A percentile compares a stretch with the other conserved stretches of the same genome.
These are phyloP conservation scores for Ophiostoma tasmaniense DNA, from an alignment of 2,329 filamentous ascomycete genomes.

Conservation along the genomic window DNA sequence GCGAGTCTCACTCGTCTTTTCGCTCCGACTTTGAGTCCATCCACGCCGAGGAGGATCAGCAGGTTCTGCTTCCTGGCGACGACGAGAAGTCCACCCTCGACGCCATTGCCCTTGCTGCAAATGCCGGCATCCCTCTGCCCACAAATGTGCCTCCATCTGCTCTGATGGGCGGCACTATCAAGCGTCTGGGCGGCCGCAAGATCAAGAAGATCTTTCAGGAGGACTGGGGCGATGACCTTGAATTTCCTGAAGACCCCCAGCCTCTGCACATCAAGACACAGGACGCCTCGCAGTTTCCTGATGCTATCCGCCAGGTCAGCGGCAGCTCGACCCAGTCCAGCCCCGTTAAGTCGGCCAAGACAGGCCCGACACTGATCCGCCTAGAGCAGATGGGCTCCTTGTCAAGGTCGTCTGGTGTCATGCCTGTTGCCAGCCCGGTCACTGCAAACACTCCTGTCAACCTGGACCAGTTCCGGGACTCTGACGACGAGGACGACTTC, in stretches of 20 bases:
- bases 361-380: constrained; percentile 25
- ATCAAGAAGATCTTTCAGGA: constrained; percentile 65
- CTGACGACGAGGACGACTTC: constrained; percentile 51
- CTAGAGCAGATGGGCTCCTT: constrained; percentile 29
- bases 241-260: constrained; percentile 52
- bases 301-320: constrained; percentile 59
- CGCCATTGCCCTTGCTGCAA: constrained; percentile 78
- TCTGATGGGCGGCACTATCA: constrained; percentile 85
- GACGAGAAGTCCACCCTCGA: constrained; percentile 77
- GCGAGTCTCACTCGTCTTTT: constrained; percentile 75
- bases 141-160: constrained; percentile 80
- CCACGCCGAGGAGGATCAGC: constrained; percentile 76
- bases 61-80: constrained; percentile 74
- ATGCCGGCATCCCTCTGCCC: constrained; percentile 86
- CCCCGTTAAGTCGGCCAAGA: constrained; percentile 30
- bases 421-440: constrained; percentile 19
- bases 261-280: constrained; percentile 57
- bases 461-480: constrained; percentile 56
- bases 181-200: constrained; percentile 70
- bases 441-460: constrained; percentile 32
- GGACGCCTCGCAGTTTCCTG: constrained; percentile 55
- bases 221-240: constrained; percentile 74
- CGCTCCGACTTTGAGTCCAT: constrained; percentile 73
- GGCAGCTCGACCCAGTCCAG: constrained; percentile 46
- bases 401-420: constrained; percentile 30